Evolutionary conservation across 306 rosid genomes (phyloP).

Genomic region (Bauhinia variegata): DNA sequence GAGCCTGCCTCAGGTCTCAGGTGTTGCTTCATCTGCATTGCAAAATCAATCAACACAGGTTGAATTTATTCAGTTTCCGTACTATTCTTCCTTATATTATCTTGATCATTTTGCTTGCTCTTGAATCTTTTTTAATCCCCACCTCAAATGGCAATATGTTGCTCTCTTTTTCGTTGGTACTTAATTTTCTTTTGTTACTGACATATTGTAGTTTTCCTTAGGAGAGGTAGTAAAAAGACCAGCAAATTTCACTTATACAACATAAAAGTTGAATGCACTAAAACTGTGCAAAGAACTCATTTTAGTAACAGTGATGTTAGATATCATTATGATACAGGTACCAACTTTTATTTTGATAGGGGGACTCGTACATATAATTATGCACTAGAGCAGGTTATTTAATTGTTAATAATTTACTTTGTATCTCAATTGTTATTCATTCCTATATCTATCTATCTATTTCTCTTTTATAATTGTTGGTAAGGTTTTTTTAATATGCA

Average conservation of each 20-base stretch:
- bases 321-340: too few species aligned
- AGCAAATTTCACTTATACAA: background rate
- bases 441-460: too few species aligned
- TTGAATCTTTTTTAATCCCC: background rate
- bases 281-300: background rate
- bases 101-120: background rate
- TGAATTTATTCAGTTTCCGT: constrained; percentile 22
- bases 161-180: constrained; percentile 3
- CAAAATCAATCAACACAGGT: constrained; percentile 61
- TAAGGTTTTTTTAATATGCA: too few species aligned
- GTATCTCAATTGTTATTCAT: constrained; percentile 15
- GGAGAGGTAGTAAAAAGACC: constrained; percentile 14
- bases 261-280: constrained; percentile 6
- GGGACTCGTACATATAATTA: background rate
- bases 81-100: constrained; percentile 16
- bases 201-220: constrained; percentile 1
- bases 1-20: constrained; percentile 53
- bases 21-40: constrained; percentile 44
- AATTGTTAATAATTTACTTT: constrained; percentile 15
- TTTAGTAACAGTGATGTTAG: too few species aligned
- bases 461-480: too few species aligned
- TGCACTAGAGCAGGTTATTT: background rate
- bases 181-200: constrained; percentile 3
- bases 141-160: constrained; percentile 14
- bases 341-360: too few species aligned